Percentiles rank a stretch among this genome's conserved stretches.
These are phyloP conservation scores for Trichaptum fuscoviolaceum DNA, from an alignment of 768 basidiomycete genomes.

Conservation along the genomic window DNA sequence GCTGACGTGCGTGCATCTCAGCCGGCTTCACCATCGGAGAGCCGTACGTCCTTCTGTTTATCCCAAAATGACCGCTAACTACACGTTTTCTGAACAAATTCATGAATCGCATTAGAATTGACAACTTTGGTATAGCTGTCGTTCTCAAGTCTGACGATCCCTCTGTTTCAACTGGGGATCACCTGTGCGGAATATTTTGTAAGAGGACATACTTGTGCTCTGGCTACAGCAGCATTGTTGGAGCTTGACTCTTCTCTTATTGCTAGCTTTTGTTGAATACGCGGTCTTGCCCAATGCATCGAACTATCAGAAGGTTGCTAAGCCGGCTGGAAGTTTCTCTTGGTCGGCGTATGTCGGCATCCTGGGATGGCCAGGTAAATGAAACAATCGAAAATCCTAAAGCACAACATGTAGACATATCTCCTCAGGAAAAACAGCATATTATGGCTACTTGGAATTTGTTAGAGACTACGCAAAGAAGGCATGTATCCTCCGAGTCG, in stretches of 20 bases:
- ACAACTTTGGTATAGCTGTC: slow-evolving; percentile 36
- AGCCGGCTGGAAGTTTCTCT: slow-evolving; percentile 36
- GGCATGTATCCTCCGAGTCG: slow-evolving; percentile 13
- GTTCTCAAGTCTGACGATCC: slow-evolving; percentile 38
- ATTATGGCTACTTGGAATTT: slow-evolving; percentile 37
- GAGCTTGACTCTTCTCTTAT: too few species aligned
- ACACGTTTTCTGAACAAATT: background rate
- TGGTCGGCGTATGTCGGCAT: slow-evolving; percentile 47
- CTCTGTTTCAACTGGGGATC: slow-evolving; percentile 31
- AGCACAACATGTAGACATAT: background rate
- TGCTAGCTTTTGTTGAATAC: slow-evolving; percentile 38
- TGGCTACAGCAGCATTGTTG: too few species aligned
- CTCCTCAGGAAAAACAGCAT: slow-evolving; percentile 26
- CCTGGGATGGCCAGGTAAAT: slow-evolving; percentile 36
- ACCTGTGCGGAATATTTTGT: slow-evolving; percentile 32
- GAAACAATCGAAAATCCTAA: background rate
- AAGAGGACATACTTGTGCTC: slow-evolving; percentile 5
- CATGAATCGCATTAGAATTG: background rate
- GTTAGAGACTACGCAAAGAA: slow-evolving; percentile 30
- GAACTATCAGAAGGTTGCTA: slow-evolving; percentile 28
- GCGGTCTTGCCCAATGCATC: slow-evolving; percentile 22
- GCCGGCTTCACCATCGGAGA: slow-evolving; percentile 19
- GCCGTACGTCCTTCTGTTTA: slow-evolving; percentile 21
- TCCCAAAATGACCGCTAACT: background rate
- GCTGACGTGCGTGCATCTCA: background rate